These are phyloP conservation scores for Cryptosporidium xiaoi DNA, from an alignment of 169 alveolate genomes.

Conservation along the genomic window DNA sequence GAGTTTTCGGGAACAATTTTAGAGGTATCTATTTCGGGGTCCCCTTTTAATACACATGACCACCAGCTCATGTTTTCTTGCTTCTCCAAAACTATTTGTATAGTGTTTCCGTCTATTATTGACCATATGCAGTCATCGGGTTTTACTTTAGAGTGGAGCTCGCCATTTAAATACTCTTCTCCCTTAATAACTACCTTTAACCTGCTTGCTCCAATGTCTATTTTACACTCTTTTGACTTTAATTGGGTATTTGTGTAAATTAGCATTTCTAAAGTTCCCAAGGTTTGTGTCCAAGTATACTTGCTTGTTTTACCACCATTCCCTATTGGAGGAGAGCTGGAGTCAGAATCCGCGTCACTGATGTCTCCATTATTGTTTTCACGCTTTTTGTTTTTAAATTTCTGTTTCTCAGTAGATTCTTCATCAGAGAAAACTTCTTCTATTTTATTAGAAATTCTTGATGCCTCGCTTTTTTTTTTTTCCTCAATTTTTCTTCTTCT, in stretches of 20 bases:
- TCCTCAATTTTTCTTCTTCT: slow-evolving; percentile 77
- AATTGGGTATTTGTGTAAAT: slow-evolving; percentile 77
- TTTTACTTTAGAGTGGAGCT: slow-evolving; percentile 88
- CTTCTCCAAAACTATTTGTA: slow-evolving; percentile 91
- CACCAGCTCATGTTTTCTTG: slow-evolving; percentile 95
- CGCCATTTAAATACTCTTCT: slow-evolving; percentile 88
- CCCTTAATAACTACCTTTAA: slow-evolving; percentile 82
- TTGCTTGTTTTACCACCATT: slow-evolving; percentile 90
- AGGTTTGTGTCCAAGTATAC: slow-evolving; percentile 93
- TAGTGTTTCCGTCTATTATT: slow-evolving; percentile 88
- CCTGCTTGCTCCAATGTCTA: slow-evolving; percentile 79
- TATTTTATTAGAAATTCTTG: slow-evolving; percentile 75
- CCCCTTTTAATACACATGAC: slow-evolving; percentile 94
- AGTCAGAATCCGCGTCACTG: slow-evolving; percentile 73
- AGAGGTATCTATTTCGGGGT: slow-evolving; percentile 94
- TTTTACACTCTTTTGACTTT: slow-evolving; percentile 74
- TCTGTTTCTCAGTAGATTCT: slow-evolving; percentile 21
- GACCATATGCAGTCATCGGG: slow-evolving; percentile 96
- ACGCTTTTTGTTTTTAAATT: slow-evolving; percentile 37
- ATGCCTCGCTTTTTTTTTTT: slow-evolving; percentile 79
- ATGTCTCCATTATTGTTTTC: slow-evolving; percentile 75
- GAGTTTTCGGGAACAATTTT: slow-evolving; percentile 98
- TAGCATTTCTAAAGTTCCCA: slow-evolving; percentile 80
- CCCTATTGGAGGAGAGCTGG: slow-evolving; percentile 83
- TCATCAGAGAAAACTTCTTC: slow-evolving; percentile 80